Evolutionary conservation across 2,329 filamentous ascomycete species (phyloP).

Genomic region (Polytolypa hystricis): DNA sequence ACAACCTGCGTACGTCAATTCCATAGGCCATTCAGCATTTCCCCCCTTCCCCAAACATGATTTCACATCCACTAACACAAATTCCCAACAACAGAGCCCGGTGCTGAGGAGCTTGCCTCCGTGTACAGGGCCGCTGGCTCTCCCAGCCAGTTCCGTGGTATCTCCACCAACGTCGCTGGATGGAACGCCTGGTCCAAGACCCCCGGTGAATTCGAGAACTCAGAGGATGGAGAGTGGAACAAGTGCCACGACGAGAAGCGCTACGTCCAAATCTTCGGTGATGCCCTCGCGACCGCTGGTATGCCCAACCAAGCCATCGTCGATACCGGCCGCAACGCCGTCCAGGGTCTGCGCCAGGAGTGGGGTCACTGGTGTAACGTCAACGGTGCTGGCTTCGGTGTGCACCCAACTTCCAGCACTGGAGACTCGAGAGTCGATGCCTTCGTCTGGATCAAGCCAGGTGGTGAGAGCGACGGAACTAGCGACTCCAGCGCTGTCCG

Average conservation of each 20-base stretch:
- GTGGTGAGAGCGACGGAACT: slow-evolving; percentile 44
- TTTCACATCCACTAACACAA: background rate
- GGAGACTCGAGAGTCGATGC: slow-evolving; percentile 50
- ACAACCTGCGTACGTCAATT: slow-evolving; percentile 39
- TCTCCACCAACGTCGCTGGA: slow-evolving; percentile 49
- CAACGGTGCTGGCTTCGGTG: slow-evolving; percentile 51
- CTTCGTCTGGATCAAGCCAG: slow-evolving; percentile 62
- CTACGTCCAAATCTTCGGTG: slow-evolving; percentile 42
- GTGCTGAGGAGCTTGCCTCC: slow-evolving; percentile 37
- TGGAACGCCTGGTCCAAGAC: slow-evolving; percentile 45
- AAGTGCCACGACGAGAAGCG: slow-evolving; percentile 40
- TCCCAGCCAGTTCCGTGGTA: slow-evolving; percentile 39
- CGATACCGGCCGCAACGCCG: slow-evolving; percentile 50
- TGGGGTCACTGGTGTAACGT: slow-evolving; percentile 63
- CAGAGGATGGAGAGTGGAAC: slow-evolving; percentile 24
- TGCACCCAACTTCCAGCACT: slow-evolving; percentile 51
- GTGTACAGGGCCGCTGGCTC: slow-evolving; percentile 40
- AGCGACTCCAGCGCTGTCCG: slow-evolving; percentile 38
- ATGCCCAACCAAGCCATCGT: slow-evolving; percentile 46
- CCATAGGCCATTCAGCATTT: too few relatives aligned
- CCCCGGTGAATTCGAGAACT: slow-evolving; percentile 34
- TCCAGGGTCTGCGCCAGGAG: slow-evolving; percentile 45
- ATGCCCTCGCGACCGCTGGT: slow-evolving; percentile 37
- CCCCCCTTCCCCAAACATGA: background rate
- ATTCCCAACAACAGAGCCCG: slow-evolving; percentile 23